Evolutionary conservation across 177 flowering plant species (phyloP).

Genomic region (Vitis hybrid): DNA sequence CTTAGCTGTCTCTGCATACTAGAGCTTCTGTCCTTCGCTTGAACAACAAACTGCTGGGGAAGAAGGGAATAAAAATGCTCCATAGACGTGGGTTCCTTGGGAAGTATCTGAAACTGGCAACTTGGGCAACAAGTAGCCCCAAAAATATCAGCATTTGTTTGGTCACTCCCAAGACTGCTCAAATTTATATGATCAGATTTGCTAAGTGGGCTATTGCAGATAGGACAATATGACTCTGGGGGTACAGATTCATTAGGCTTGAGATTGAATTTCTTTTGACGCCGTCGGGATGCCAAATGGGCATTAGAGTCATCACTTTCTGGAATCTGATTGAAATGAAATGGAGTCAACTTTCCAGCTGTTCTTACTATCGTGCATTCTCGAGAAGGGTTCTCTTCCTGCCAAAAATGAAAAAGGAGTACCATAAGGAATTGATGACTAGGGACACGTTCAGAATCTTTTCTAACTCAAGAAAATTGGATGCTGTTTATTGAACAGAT

Average conservation of each 20-base stretch:
- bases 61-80: constrained; percentile 62
- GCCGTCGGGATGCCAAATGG: constrained; percentile 54
- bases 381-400: constrained; percentile 94
- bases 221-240: constrained; percentile 64
- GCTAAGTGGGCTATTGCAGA: constrained; percentile 74
- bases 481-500: not conserved
- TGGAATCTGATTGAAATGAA: constrained; percentile 71
- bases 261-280: constrained; percentile 56
- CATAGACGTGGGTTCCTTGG: constrained; percentile 47
- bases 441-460: not conserved
- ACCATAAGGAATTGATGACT: too few relatives aligned
- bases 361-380: constrained; percentile 89
- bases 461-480: not conserved
- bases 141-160: constrained; percentile 29
- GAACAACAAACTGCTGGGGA: constrained; percentile 48
- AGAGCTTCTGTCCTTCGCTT: constrained; percentile 17
- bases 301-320: constrained; percentile 39
- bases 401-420: constrained; percentile 15
- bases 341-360: constrained; percentile 91
- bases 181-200: constrained; percentile 29
- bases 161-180: constrained; percentile 19
- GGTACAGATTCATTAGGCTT: constrained; percentile 51
- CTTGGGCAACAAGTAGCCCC: constrained; percentile 67
- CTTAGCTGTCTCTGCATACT: constrained; percentile 38
- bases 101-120: constrained; percentile 88